Conservation (phyloP, 495 filamentous ascomycete species). For the Xylaria curta region DNA sequence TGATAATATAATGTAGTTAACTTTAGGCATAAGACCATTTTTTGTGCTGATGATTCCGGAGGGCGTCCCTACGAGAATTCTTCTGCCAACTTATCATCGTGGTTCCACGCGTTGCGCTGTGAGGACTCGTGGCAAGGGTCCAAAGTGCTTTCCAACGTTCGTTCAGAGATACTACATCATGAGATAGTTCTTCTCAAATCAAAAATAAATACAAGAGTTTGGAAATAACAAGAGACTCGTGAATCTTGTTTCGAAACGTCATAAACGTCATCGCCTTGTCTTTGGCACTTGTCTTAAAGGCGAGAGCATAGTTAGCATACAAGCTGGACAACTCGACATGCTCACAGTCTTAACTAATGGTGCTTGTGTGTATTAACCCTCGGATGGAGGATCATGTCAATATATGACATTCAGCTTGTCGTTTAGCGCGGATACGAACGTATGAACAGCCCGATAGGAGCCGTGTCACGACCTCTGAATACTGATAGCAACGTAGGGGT, state of each 20-base stretch:
- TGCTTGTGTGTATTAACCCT: too few relatives aligned
- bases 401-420: not conserved
- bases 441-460: not conserved
- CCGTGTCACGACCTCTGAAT: too few relatives aligned
- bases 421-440: not conserved
- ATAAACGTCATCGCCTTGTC: not conserved
- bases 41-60: not conserved
- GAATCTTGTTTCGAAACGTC: not conserved
- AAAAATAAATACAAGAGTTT: not conserved
- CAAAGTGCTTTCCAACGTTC: too few relatives aligned
- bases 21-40: not conserved
- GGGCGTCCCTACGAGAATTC: not conserved
- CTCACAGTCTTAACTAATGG: too few relatives aligned
- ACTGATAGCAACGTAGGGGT: too few relatives aligned
- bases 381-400: not conserved
- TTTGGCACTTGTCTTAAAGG: not conserved
- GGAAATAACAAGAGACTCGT: not conserved
- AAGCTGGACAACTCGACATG: not conserved
- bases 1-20: not conserved
- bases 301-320: not conserved
- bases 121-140: not conserved
- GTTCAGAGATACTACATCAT: not conserved
- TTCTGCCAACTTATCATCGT: not conserved
- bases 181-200: not conserved
- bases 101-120: not conserved